Evolutionary conservation across 1,284 basidiomycete species (phyloP), one percentile per base, ranked within the genome.

Genomic region (Rhodotorula glutinis): DNA sequence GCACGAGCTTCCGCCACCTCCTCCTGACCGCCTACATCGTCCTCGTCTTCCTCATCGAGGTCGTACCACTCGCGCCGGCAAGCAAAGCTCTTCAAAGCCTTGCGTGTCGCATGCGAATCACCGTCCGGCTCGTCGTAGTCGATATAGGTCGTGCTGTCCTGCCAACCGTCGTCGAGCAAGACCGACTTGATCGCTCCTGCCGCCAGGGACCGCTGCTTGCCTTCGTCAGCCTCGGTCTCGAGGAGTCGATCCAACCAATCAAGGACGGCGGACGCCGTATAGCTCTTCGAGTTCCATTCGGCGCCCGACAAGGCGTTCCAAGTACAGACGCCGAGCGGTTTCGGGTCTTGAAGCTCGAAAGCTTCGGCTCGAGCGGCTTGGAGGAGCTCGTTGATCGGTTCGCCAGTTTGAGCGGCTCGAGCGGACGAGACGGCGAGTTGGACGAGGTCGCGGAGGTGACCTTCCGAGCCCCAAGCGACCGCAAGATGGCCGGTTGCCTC

Each of bases 131-230:
- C 52, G 38, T 51, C 43, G 21, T 47, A 62, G 46, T 58, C 56
- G 60, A 62, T 30, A 21, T 33, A 63, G 23, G 49, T 23, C 41
- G 25, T 60, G 4, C 65, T 58, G 33, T 75, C 72, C 40, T 73
- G 71, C 75, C 75, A 76, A 0, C 75, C 75, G 55, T 76, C 75
- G 43, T 76, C 75, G 30, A 76, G 69, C 40, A 76, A 55, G 21
- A 76, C 29, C 16, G 68, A 58, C 40, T 70, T 68, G 52, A 73
- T 52, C 10, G 57, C 49, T 4, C 38, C 52, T 21, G 38, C 40
- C n/a, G 59, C 62, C 49, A 58, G 54, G 19, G 23, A 44, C 40
- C 9, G 38, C 13, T 13, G 43, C 21, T 21, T 16, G 43, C 49
- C 49, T 4, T 16, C n/a, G 4, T 29, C 49, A 14, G 14, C 27